A percentile compares a stretch with the other conserved stretches of the same genome.
Evolutionary conservation across 768 basidiomycete genomes (phyloP).

Genomic region (Filobasidium floriforme): DNA sequence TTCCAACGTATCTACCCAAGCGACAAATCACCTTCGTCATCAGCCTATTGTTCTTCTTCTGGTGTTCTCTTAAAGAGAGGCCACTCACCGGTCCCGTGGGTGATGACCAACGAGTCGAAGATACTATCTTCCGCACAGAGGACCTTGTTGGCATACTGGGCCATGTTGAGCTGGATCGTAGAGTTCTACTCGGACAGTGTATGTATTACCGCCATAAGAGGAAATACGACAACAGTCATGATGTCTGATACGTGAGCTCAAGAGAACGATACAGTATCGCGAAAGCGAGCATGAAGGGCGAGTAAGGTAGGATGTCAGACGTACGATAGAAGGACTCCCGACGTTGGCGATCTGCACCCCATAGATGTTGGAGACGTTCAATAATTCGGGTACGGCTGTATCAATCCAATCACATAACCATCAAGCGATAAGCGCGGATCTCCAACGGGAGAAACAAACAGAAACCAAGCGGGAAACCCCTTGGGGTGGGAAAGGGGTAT

Average conservation of each 20-base stretch:
- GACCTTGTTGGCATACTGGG: slow-evolving; percentile 26
- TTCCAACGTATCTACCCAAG: slow-evolving; percentile 33
- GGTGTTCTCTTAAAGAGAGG: background rate
- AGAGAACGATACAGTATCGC: too few relatives aligned
- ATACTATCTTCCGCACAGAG: slow-evolving; percentile 27
- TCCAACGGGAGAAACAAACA: too few relatives aligned
- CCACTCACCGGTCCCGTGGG: slow-evolving; percentile 25
- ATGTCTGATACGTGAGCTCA: too few relatives aligned
- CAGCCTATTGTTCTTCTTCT: background rate
- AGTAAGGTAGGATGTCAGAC: background rate
- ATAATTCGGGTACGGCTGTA: slow-evolving; percentile 18
- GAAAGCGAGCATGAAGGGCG: too few relatives aligned
- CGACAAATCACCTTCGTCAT: background rate
- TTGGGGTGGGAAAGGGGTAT: background rate
- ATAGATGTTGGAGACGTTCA: slow-evolving; percentile 24
- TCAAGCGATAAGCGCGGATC: too few relatives aligned
- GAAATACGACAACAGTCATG: too few relatives aligned
- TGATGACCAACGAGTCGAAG: slow-evolving; percentile 29
- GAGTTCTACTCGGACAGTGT: too few relatives aligned
- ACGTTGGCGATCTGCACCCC: slow-evolving; percentile 27
- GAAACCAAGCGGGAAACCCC: too few relatives aligned
- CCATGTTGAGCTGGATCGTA: slow-evolving; percentile 9
- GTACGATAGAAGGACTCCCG: slow-evolving; percentile 21
- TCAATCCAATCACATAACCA: too few relatives aligned
- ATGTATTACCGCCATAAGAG: too few relatives aligned